Conservation (phyloP, 495 filamentous ascomycete genomes). For the Penicillium pulvis region DNA sequence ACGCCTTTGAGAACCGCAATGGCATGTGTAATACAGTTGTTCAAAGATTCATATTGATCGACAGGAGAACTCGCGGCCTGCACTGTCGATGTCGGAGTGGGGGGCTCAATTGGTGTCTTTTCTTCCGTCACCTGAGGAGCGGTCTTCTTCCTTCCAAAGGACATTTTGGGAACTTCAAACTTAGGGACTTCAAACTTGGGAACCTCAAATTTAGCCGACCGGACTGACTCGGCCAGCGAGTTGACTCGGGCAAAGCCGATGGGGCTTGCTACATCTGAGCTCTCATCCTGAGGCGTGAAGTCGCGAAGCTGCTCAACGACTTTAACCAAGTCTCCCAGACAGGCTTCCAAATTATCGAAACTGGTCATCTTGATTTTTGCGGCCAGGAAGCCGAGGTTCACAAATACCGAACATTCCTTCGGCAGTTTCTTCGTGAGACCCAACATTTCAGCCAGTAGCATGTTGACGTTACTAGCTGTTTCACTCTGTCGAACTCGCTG, state of each 20-base stretch:
- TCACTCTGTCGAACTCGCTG: slow-evolving; percentile 11
- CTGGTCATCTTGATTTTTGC: background rate
- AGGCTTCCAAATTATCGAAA: background rate
- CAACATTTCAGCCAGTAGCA: slow-evolving; percentile 6
- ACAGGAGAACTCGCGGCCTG: background rate
- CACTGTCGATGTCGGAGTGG: background rate
- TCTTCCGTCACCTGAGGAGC: background rate
- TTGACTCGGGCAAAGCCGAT: background rate
- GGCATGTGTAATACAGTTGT: background rate
- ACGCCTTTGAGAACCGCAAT: background rate
- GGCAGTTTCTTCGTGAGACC: slow-evolving; percentile 6
- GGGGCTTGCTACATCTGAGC: background rate
- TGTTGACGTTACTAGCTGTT: slow-evolving; percentile 7
- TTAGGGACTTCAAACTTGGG: slow-evolving; percentile 4
- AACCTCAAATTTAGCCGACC: background rate
- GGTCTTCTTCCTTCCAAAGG: slow-evolving; percentile 4
- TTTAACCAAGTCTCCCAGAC: background rate
- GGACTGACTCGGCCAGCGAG: slow-evolving; percentile 4
- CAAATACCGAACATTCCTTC: slow-evolving; percentile 3
- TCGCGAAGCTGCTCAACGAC: background rate
- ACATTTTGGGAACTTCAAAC: slow-evolving; percentile 5
- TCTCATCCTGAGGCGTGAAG: background rate
- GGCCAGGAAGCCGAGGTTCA: background rate
- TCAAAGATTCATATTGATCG: background rate
- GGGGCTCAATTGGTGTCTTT: background rate